A percentile compares a stretch with the other conserved stretches of the same genome.
phyloP scores from a whole-genome alignment of 2,329 filamentous ascomycete genomes.

The Coniochaeta hoffmannii region DNA sequence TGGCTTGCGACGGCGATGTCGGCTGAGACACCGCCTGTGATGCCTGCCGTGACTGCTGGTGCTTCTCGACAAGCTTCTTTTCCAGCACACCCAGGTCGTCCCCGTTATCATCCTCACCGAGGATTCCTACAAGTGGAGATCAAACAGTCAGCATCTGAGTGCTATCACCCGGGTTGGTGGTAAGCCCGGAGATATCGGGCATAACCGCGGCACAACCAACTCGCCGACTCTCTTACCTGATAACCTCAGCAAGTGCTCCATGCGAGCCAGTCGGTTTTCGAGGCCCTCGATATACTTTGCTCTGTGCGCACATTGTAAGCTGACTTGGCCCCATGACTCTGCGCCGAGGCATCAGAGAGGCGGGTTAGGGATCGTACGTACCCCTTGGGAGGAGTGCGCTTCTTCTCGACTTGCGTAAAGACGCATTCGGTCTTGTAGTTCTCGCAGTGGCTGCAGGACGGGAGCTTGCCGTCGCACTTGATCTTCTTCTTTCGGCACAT shows the following conservation, averaged over 20 bases:
- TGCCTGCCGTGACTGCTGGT: slow-evolving; percentile 39
- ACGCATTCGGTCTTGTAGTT: slow-evolving; percentile 98
- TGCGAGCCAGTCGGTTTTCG: slow-evolving; percentile 88
- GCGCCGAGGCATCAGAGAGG: slow-evolving; percentile 4
- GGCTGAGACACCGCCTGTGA: slow-evolving; percentile 43
- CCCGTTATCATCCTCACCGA: slow-evolving; percentile 78
- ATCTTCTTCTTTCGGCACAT: slow-evolving; percentile 98
- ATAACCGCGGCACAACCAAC: neutral
- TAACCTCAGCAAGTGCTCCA: slow-evolving; percentile 84
- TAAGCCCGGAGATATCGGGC: neutral
- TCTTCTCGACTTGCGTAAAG: slow-evolving; percentile 98
- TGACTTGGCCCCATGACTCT: slow-evolving; percentile 4
- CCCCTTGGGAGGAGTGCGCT: slow-evolving; percentile 95
- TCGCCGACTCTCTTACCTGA: slow-evolving; percentile 49
- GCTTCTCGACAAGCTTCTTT: slow-evolving; percentile 59
- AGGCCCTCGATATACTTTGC: slow-evolving; percentile 97
- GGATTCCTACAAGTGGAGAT: slow-evolving; percentile 46
- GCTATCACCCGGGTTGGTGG: neutral
- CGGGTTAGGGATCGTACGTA: slow-evolving; percentile 33
- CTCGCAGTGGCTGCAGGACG: slow-evolving; percentile 88
- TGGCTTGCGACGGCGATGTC: slow-evolving; percentile 41
- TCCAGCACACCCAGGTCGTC: slow-evolving; percentile 84
- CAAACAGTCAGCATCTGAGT: slow-evolving; percentile 16
- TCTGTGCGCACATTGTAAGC: slow-evolving; percentile 32
- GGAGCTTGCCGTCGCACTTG: slow-evolving; percentile 95